Evolutionary conservation across 1,284 basidiomycete species (phyloP).

Genomic region (Puccinia brachypodii): DNA sequence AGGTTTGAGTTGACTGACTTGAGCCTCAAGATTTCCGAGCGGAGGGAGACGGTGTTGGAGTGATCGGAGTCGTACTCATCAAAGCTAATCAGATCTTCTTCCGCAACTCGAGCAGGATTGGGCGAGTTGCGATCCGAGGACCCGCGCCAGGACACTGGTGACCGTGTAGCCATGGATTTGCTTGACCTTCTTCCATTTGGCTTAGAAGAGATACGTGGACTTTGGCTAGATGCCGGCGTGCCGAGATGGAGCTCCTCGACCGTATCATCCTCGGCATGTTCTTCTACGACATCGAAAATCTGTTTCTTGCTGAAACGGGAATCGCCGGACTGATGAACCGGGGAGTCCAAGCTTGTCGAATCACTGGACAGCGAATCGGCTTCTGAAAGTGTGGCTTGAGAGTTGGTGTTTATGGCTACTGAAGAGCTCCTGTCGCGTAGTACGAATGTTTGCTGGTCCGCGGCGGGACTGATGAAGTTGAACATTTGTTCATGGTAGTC

Average conservation of each 20-base stretch:
- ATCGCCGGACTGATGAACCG: neutral
- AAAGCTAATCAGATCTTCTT: neutral
- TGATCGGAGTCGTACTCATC: neutral
- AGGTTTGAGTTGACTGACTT: conserved; percentile 6
- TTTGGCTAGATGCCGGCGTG: too few relatives aligned
- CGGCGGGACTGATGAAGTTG: neutral
- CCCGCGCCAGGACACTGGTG: neutral
- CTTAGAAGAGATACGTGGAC: neutral
- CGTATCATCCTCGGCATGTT: neutral
- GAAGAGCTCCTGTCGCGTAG: neutral
- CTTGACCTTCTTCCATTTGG: neutral
- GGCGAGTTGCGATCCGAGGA: neutral
- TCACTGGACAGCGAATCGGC: neutral
- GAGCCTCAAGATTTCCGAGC: conserved; percentile 6
- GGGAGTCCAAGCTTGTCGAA: neutral
- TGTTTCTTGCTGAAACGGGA: neutral
- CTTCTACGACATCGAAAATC: neutral
- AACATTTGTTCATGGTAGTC: conserved; percentile 27
- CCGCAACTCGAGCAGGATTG: neutral
- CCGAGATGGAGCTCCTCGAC: neutral
- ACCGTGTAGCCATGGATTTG: neutral
- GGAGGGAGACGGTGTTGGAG: neutral
- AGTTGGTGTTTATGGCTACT: neutral
- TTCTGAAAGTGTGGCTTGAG: neutral
- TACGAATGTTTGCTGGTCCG: neutral